These are phyloP conservation scores for Cokeromyces recurvatus DNA, from an alignment of 371 early-diverging fungal genomes.

Conservation along the genomic window DNA sequence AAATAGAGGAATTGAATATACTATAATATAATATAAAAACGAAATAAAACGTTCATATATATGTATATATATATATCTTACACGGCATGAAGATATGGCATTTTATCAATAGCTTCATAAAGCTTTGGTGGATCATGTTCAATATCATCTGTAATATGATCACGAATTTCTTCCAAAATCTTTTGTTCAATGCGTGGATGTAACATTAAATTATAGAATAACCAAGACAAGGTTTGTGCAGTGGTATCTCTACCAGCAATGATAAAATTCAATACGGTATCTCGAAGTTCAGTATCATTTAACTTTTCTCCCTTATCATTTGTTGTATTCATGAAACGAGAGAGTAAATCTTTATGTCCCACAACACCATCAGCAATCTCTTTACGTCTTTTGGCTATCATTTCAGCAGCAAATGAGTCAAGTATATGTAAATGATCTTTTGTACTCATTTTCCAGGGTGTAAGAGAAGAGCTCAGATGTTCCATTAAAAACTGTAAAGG, in stretches of 20 bases:
- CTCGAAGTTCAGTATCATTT: constrained; percentile 42
- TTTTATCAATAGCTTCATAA: constrained; percentile 40
- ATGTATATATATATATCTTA: constrained; percentile 36
- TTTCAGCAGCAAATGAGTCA: constrained; percentile 37
- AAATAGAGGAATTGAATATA: no score
- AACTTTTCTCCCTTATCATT: constrained; percentile 35
- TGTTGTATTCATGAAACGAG: constrained; percentile 27
- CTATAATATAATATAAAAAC: no score
- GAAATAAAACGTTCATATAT: no score
- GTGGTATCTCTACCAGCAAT: constrained; percentile 71
- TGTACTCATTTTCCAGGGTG: constrained; percentile 27
- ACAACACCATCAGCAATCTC: constrained; percentile 17
- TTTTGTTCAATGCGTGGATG: constrained; percentile 43
- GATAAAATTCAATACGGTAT: constrained; percentile 45
- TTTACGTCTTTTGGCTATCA: constrained; percentile 36
- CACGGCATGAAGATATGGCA: constrained; percentile 25
- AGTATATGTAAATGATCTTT: constrained; percentile 29
- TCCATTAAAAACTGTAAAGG: constrained; percentile 32
- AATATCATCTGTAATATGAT: constrained; percentile 23
- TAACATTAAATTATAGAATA: constrained; percentile 44
- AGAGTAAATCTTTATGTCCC: constrained; percentile 28
- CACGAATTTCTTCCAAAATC: constrained; percentile 42
- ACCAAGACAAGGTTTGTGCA: constrained; percentile 69
- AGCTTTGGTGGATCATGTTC: constrained; percentile 29
- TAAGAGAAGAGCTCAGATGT: constrained; percentile 21